phyloP scores from a whole-genome alignment of 1,284 basidiomycete species.

The Rhodotorula mucilaginosa region DNA sequence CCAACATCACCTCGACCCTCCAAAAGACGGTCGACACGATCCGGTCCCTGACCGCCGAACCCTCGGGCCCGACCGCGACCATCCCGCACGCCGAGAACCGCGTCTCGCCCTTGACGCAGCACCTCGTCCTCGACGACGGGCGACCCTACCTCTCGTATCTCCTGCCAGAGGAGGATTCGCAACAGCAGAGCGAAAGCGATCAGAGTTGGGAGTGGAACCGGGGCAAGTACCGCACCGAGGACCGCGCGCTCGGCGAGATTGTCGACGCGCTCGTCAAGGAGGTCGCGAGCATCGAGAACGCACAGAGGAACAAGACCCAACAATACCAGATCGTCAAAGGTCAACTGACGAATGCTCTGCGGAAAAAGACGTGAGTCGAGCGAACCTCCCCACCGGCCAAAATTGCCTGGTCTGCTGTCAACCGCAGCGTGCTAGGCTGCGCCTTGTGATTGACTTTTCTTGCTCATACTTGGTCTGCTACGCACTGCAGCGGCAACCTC shows the following conservation, averaged over 20 bases:
- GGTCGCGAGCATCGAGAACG: constrained; percentile 47
- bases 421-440: too few relatives aligned
- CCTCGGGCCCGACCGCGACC: constrained; percentile 11
- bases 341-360: constrained; percentile 84
- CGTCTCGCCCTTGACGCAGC: constrained; percentile 52
- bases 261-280: constrained; percentile 43
- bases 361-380: constrained; percentile 77
- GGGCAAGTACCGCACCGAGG: constrained; percentile 42
- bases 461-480: neutral
- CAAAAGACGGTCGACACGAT: constrained; percentile 94
- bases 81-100: constrained; percentile 14
- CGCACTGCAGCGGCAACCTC: constrained; percentile 77
- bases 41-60: constrained; percentile 61
- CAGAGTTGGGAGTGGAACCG: constrained; percentile 41
- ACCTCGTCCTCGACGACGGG: constrained; percentile 45
- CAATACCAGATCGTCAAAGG: constrained; percentile 95
- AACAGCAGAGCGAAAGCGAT: neutral
- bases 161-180: constrained; percentile 9
- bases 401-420: neutral
- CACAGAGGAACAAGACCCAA: constrained; percentile 69
- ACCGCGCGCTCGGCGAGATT: constrained; percentile 33
- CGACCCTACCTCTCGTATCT: constrained; percentile 41
- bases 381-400: neutral
- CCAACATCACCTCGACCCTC: constrained; percentile 79
- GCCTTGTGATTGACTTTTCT: too few relatives aligned